Evolutionary conservation across 1,284 basidiomycete species (phyloP).

Genomic region (Trichosporon coremiiforme): DNA sequence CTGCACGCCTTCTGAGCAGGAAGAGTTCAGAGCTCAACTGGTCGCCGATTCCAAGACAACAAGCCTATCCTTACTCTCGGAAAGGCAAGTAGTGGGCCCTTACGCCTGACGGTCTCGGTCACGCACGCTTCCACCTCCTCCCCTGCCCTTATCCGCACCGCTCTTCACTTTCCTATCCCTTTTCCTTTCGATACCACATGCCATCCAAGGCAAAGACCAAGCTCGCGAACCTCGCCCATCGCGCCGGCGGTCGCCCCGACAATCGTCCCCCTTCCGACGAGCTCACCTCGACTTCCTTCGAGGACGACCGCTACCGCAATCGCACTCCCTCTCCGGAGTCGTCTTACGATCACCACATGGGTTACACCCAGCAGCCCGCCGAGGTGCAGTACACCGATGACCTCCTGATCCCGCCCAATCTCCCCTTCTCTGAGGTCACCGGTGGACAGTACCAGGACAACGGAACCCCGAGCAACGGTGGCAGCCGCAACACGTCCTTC

Average conservation of each 20-base stretch:
- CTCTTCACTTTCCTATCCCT: background rate
- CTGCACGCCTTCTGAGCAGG: background rate
- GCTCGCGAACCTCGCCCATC: conserved; percentile 10
- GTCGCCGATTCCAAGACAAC: background rate
- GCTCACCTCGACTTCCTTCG: conserved; percentile 14
- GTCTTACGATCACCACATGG: conserved; percentile 29
- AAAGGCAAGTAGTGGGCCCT: conserved; percentile 9
- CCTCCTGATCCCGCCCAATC: conserved; percentile 39
- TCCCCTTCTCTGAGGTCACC: conserved; percentile 39
- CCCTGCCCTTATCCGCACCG: background rate
- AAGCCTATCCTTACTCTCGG: conserved; percentile 7
- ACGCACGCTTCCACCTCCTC: conserved; percentile 12
- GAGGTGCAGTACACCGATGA: conserved; percentile 38
- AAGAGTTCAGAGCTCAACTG: background rate
- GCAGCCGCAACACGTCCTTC: conserved; percentile 34
- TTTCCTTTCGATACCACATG: conserved; percentile 17
- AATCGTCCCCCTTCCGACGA: conserved; percentile 18
- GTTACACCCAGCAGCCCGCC: conserved; percentile 27
- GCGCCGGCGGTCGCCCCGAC: conserved; percentile 18
- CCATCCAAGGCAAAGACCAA: conserved; percentile 15
- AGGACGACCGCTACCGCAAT: conserved; percentile 22
- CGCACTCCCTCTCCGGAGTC: conserved; percentile 23
- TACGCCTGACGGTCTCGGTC: conserved; percentile 14
- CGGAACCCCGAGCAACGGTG: conserved; percentile 20
- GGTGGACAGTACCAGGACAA: conserved; percentile 27